Evolutionary conservation across 192 early-diverging fungal genomes (phyloP).

Genomic region (Podila verticillata): DNA sequence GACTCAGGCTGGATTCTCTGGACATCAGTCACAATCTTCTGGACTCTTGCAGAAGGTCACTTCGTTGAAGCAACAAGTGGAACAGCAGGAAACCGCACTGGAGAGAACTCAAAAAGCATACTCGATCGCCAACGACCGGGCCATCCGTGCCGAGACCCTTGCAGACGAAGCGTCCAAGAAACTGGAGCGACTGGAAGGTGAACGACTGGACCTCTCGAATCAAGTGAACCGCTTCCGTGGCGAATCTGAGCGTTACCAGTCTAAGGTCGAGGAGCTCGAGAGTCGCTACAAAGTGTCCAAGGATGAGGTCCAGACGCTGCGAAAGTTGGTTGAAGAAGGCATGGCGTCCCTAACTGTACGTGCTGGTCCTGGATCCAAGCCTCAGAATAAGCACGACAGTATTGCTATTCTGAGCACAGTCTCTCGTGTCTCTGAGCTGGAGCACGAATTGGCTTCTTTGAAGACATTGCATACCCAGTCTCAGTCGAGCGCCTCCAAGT

Average conservation of each 20-base stretch:
- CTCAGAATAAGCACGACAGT: conserved; percentile 41
- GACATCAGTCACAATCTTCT: conserved; percentile 43
- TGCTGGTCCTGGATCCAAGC: neutral
- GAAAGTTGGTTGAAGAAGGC: conserved; percentile 55
- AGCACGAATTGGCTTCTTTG: conserved; percentile 49
- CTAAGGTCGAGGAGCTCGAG: conserved; percentile 55
- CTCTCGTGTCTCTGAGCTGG: conserved; percentile 42
- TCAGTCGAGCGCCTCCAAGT: conserved; percentile 28
- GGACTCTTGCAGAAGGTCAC: conserved; percentile 28
- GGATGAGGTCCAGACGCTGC: conserved; percentile 51
- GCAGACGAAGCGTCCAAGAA: conserved; percentile 39
- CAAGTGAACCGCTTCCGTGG: conserved; percentile 50
- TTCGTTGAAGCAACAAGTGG: conserved; percentile 46
- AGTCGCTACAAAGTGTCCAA: conserved; percentile 39
- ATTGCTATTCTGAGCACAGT: conserved; percentile 45
- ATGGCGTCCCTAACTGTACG: conserved; percentile 49
- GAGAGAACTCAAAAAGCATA: conserved; percentile 51
- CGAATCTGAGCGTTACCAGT: conserved; percentile 48
- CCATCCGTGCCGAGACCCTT: conserved; percentile 48
- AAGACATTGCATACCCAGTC: conserved; percentile 37
- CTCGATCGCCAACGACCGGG: conserved; percentile 48
- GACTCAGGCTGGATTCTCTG: conserved; percentile 38
- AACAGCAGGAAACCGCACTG: conserved; percentile 52
- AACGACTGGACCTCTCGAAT: conserved; percentile 28
- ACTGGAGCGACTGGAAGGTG: conserved; percentile 45